Percentiles rank a stretch among this genome's conserved stretches.
These are phyloP conservation scores for Aureobasidium subglaciale DNA, from an alignment of 2,329 filamentous ascomycete species.

Conservation along the genomic window DNA sequence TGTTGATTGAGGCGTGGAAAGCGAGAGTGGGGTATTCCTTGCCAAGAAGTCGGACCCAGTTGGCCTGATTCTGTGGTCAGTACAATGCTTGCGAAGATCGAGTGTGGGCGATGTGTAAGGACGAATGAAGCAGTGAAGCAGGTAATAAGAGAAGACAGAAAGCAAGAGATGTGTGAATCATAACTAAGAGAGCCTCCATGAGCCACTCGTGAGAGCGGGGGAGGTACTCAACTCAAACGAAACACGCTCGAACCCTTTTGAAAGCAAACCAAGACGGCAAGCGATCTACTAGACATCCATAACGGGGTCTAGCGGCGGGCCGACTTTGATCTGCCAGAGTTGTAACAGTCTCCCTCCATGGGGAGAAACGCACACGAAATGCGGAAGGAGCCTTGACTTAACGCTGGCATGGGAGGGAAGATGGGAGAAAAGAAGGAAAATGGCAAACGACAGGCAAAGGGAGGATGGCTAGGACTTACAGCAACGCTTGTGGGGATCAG, in stretches of 20 bases:
- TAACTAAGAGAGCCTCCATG: constrained; percentile 96
- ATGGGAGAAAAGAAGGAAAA: constrained; percentile 17
- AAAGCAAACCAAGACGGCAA: constrained; percentile 80
- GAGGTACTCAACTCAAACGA: constrained; percentile 96
- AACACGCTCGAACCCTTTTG: constrained; percentile 72
- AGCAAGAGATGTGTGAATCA: constrained; percentile 70
- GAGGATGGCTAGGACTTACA: constrained; percentile 60
- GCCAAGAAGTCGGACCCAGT: constrained; percentile 82
- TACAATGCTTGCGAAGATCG: neutral
- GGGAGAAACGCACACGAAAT: constrained; percentile 44
- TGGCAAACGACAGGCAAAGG: constrained; percentile 19
- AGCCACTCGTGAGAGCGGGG: constrained; percentile 53
- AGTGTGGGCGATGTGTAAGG: neutral
- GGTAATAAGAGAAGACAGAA: constrained; percentile 20
- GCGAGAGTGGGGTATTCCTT: constrained; percentile 91
- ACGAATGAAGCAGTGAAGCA: constrained; percentile 9
- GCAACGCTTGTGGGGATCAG: constrained; percentile 86
- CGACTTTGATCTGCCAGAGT: constrained; percentile 89
- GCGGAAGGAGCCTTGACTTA: constrained; percentile 81
- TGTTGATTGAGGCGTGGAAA: constrained; percentile 90
- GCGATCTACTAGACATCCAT: constrained; percentile 59
- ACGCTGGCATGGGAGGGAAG: constrained; percentile 57
- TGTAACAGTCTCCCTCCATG: constrained; percentile 95
- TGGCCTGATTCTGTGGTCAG: constrained; percentile 55
- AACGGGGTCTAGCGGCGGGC: constrained; percentile 61